Evolutionary conservation across 345 rosid species (phyloP).

Genomic region (Rhodomyrtus tomentosa): DNA sequence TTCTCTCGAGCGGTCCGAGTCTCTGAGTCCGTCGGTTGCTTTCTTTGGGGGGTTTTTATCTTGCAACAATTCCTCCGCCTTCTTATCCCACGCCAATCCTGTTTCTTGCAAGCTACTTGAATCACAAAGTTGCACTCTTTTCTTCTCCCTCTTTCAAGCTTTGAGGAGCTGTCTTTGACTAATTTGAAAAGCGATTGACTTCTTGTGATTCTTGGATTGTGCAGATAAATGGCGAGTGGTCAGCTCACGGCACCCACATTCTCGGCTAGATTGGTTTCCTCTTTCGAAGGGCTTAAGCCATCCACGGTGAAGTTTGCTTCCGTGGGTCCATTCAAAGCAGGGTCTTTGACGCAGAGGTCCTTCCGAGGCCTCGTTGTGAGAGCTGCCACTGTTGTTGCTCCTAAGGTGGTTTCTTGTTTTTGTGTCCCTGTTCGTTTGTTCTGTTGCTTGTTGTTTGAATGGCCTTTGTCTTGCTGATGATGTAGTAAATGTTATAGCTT

Average conservation of each 20-base stretch:
- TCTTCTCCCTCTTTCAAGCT: background rate
- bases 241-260: constrained; percentile 54
- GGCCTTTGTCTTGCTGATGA: background rate
- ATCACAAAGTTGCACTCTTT: background rate
- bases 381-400: constrained; percentile 88
- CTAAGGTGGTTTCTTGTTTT: constrained; percentile 40
- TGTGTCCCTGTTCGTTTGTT: background rate
- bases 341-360: constrained; percentile 20
- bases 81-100: background rate
- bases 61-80: background rate
- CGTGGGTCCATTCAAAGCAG: constrained; percentile 22
- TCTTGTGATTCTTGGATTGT: background rate
- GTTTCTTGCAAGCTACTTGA: background rate
- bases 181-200: background rate
- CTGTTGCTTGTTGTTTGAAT: background rate
- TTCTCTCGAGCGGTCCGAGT: too few species aligned
- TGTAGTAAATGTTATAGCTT: background rate
- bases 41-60: too few species aligned
- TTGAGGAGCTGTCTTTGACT: background rate
- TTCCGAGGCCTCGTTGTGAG: constrained; percentile 51
- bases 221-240: constrained; percentile 44
- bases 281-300: constrained; percentile 54
- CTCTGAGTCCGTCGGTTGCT: too few species aligned
- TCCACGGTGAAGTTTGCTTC: constrained; percentile 40
- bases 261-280: constrained; percentile 40